Evolutionary conservation across 805 yeast species (phyloP).

Genomic region (Yarrowia osloensis): DNA sequence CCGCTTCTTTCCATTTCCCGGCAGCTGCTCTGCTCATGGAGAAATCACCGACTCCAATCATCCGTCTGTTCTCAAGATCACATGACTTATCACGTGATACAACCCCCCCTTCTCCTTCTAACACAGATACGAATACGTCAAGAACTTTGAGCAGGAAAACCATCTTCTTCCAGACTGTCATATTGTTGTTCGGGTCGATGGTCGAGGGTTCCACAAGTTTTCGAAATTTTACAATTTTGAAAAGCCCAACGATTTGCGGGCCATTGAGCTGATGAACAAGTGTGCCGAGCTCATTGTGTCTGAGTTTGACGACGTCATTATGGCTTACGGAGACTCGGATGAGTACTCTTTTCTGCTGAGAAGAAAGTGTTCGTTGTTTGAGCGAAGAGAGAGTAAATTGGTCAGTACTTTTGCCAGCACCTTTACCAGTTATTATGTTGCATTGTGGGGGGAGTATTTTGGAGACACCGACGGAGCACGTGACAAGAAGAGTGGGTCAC

Average conservation of each 20-base stretch:
- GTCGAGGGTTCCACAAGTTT: conserved; percentile 89
- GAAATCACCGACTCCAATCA: no score
- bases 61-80: no score
- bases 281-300: conserved; percentile 70
- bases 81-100: no score
- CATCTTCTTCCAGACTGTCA: conserved; percentile 74
- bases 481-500: conserved; percentile 35
- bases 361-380: conserved; percentile 66
- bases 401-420: conserved; percentile 79
- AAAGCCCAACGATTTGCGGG: conserved; percentile 85
- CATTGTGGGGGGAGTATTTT: conserved; percentile 64
- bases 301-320: conserved; percentile 65
- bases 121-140: conserved; percentile 76
- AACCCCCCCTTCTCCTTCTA: neutral
- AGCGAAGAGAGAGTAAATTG: conserved; percentile 79
- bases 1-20: no score
- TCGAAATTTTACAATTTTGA: conserved; percentile 69
- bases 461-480: conserved; percentile 34
- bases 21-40: no score
- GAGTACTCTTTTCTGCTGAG: conserved; percentile 79
- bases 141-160: conserved; percentile 73
- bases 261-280: conserved; percentile 75
- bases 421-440: conserved; percentile 74
- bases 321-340: conserved; percentile 95
- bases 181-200: conserved; percentile 85